phyloP scores from a whole-genome alignment of 1,139 yeast genomes.

The Geotrichum restrictum region DNA sequence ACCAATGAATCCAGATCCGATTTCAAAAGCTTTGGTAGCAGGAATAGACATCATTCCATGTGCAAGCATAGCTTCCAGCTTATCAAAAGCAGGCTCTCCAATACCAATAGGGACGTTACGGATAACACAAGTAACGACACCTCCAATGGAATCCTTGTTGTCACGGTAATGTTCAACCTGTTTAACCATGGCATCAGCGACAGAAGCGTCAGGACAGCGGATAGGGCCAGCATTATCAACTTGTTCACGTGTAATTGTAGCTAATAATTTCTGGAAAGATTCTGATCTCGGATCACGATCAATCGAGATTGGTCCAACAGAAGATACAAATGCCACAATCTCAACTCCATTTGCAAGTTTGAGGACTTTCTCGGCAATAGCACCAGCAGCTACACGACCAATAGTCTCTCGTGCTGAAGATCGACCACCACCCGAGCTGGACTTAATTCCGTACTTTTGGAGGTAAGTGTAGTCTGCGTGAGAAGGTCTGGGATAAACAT shows the following conservation, averaged over 20 bases:
- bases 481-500: constrained; percentile 92
- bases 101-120: constrained; percentile 90
- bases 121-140: constrained; percentile 94
- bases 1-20: constrained; percentile 93
- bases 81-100: constrained; percentile 97
- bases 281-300: constrained; percentile 65
- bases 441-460: constrained; percentile 84
- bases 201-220: constrained; percentile 79
- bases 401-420: constrained; percentile 96
- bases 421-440: constrained; percentile 96
- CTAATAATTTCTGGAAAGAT: constrained; percentile 60
- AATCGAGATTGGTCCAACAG: constrained; percentile 77
- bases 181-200: constrained; percentile 76
- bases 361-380: constrained; percentile 90
- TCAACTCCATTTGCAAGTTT: constrained; percentile 75
- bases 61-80: constrained; percentile 87
- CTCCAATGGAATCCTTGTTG: constrained; percentile 89
- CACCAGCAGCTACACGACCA: constrained; percentile 98
- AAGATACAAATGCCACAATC: constrained; percentile 92
- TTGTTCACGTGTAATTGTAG: constrained; percentile 77
- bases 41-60: constrained; percentile 98
- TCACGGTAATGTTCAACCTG: constrained; percentile 85
- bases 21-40: constrained; percentile 95
- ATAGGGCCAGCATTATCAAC: constrained; percentile 88
- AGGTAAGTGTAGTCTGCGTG: constrained; percentile 96